Evolutionary conservation across 805 yeast genomes (phyloP), one percentile per base, ranked within the genome.

Genomic region (Metschnikowia rubicola): DNA sequence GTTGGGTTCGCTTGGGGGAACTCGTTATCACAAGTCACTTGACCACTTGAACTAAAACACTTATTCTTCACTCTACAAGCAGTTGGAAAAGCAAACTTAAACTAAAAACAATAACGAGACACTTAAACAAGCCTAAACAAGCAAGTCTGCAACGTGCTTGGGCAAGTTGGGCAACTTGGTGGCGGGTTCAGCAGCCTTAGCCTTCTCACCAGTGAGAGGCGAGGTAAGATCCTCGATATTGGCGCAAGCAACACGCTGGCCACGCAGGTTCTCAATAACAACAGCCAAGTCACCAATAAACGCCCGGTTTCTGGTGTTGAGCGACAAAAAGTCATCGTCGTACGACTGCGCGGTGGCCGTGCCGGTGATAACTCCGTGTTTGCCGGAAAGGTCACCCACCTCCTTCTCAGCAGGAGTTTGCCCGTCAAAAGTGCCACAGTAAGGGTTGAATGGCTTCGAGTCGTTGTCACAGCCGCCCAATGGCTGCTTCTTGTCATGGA

Each of bases 401-500:
- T 36, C 32, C 13, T 43, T 17, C 12, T 43, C 46, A 8, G 46
- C 46, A 3, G 33, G 29, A 10, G 46, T 43, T 5, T 19, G 31
- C 9, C 41, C 46, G 13, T 36, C 28, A 5, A 30, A 26, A 8
- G 26, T 17, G 31, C 46, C 46, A 26, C 34, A 17, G 41, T 43
- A 43, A n/a, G 46, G 46, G 37, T 43, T 35, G 29, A 43, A 37
- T 11, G 26, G 15, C 30, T 30, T 21, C 21, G 13, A 9, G 9
- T 17, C 13, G 10, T 12, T 13, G 29, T n/a, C 31, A 17, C 37
- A 37, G 6, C 32, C 39, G 21, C 41, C 39, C 6, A 17, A 15
- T 15, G 17, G 17, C 17, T 15, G 17, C 17, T 15, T 15, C 31
- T 48, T 43, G 43, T 63, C 58, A 55, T 71, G 74, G 47, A 71